phyloP scores from a whole-genome alignment of 768 basidiomycete genomes.

The Cyclocybe aegerita region DNA sequence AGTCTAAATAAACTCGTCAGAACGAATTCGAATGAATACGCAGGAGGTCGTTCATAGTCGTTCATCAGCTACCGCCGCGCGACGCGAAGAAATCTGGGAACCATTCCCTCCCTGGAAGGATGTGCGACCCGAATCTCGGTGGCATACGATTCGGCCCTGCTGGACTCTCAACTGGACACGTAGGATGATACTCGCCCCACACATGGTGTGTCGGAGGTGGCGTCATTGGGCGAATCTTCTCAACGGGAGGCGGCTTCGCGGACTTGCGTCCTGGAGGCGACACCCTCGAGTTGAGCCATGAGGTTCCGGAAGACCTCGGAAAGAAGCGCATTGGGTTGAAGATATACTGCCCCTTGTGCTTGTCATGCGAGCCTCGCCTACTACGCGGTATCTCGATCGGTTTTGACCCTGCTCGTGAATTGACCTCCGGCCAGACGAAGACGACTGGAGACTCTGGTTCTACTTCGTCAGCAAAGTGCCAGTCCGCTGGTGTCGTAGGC shows the following conservation, averaged over 20 bases:
- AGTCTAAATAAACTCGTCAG: no score
- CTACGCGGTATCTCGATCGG: conserved; percentile 15
- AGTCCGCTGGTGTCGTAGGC: conserved; percentile 9
- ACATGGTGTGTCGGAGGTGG: conserved; percentile 4
- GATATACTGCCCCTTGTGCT: conserved; percentile 13
- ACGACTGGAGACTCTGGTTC: conserved; percentile 13
- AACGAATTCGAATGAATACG: no score
- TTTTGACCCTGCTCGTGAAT: conserved; percentile 9
- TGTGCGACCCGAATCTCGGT: no score
- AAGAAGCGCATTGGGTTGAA: conserved; percentile 25
- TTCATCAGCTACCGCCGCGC: no score
- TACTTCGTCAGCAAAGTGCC: not conserved
- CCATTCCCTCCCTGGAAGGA: no score
- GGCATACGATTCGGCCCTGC: no score
- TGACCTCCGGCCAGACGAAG: conserved; percentile 5
- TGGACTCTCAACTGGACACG: no score
- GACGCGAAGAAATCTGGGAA: no score
- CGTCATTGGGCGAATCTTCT: not conserved
- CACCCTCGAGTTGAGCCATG: conserved; percentile 23
- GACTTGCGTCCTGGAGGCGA: conserved; percentile 3
- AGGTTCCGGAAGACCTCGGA: conserved; percentile 23
- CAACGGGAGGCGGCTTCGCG: conserved; percentile 1
- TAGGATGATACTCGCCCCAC: not conserved
- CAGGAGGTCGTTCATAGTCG: no score
- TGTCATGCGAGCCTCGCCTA: conserved; percentile 6